Percentiles rank a stretch among this genome's conserved stretches.
Evolutionary conservation across 768 basidiomycete genomes (phyloP).

Genomic region (Phylloporus arenicola): DNA sequence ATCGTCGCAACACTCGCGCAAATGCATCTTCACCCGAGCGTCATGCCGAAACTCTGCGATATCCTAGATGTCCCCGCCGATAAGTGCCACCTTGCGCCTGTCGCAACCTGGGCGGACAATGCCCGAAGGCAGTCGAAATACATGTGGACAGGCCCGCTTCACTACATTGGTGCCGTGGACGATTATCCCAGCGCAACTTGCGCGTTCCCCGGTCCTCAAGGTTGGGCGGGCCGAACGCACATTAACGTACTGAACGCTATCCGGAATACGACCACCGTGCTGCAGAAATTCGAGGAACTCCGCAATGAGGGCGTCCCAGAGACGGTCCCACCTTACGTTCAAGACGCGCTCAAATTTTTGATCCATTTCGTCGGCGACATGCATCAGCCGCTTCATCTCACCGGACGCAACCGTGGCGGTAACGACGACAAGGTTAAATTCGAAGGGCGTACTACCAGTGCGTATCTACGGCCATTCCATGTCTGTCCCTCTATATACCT

Average conservation of each 20-base stretch:
- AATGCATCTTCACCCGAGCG: constrained; percentile 76
- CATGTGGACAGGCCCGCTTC: constrained; percentile 69
- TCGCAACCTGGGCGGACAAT: constrained; percentile 87
- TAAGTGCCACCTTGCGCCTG: constrained; percentile 73
- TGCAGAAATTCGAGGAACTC: constrained; percentile 44
- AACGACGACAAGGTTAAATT: constrained; percentile 75
- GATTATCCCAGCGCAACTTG: constrained; percentile 79
- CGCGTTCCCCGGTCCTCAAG: constrained; percentile 65
- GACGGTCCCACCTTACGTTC: constrained; percentile 37
- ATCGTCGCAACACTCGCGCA: constrained; percentile 93
- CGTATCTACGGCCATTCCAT: constrained; percentile 21
- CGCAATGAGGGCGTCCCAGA: constrained; percentile 5
- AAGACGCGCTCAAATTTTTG: constrained; percentile 87
- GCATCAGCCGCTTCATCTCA: constrained; percentile 91
- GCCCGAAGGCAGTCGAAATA: constrained; percentile 46
- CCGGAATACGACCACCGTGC: constrained; percentile 63
- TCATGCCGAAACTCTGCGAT: constrained; percentile 58
- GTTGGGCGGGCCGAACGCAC: constrained; percentile 58
- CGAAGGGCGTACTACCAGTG: constrained; percentile 67
- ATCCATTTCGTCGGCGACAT: constrained; percentile 92
- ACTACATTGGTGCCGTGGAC: constrained; percentile 68
- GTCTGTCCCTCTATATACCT: not conserved
- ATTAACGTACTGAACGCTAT: constrained; percentile 76
- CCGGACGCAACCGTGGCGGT: constrained; percentile 82
- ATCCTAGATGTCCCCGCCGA: constrained; percentile 49